These are phyloP conservation scores for Sclerotinia subarctica DNA, from an alignment of 2,329 filamentous ascomycete genomes.

Conservation along the genomic window DNA sequence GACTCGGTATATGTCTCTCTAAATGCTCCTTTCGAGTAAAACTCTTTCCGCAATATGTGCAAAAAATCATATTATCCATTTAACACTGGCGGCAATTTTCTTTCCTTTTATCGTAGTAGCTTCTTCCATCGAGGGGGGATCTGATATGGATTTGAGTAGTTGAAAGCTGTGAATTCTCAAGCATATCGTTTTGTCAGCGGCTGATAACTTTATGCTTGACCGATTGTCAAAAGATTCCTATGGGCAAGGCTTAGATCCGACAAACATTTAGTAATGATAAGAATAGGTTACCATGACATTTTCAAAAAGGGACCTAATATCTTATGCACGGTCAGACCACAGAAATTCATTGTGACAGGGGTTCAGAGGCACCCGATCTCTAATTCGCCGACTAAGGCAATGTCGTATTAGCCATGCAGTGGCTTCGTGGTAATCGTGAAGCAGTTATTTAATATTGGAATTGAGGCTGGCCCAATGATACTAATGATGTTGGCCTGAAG, in stretches of 20 bases:
- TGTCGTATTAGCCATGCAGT: conserved; percentile 21
- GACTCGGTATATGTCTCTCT: conserved; percentile 53
- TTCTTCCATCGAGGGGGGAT: conserved; percentile 19
- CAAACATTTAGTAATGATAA: conserved; percentile 11
- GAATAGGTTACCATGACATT: conserved; percentile 12
- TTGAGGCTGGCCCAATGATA: conserved; percentile 13
- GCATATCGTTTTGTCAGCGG: not conserved
- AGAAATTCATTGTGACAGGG: not conserved
- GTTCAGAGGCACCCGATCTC: conserved; percentile 8
- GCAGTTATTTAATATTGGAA: conserved; percentile 12
- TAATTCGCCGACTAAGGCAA: conserved; percentile 20
- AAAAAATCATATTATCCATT: conserved; percentile 44
- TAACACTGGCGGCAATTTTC: not conserved
- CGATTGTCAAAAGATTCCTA: not conserved
- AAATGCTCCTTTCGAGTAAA: conserved; percentile 56
- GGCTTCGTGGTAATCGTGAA: conserved; percentile 17
- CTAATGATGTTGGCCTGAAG: not conserved
- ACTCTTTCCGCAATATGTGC: conserved; percentile 52
- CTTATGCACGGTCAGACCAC: conserved; percentile 19
- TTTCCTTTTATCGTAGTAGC: conserved; percentile 3
- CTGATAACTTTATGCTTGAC: conserved; percentile 6
- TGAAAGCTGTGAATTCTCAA: not conserved
- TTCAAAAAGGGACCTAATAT: conserved; percentile 6
- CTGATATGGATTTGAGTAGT: conserved; percentile 10
- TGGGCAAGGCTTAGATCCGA: conserved; percentile 13